Percentiles rank a stretch among this genome's conserved stretches.
Conservation (phyloP, 768 basidiomycete genomes). For the Glaciozyma antarctica region DNA sequence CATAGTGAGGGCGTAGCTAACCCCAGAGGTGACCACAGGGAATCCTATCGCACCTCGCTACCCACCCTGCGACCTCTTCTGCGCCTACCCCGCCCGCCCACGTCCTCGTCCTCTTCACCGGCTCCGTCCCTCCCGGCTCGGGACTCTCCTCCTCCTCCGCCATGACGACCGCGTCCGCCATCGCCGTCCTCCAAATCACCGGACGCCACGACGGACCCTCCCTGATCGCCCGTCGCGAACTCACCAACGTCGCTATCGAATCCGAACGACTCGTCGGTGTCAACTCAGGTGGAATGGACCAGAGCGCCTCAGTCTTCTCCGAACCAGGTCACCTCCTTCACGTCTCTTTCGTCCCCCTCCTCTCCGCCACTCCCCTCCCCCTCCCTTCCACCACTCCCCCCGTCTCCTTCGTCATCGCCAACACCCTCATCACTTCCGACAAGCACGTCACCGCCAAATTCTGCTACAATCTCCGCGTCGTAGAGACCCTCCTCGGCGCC, state of each 20-base stretch:
- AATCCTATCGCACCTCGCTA: constrained; percentile 17
- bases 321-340: constrained; percentile 53
- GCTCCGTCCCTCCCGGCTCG: constrained; percentile 70
- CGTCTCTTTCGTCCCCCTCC: constrained; percentile 57
- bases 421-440: constrained; percentile 71
- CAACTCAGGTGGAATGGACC: constrained; percentile 57
- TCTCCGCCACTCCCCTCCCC: constrained; percentile 57
- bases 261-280: constrained; percentile 36
- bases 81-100: not conserved
- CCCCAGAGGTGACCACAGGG: not conserved
- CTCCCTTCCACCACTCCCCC: constrained; percentile 46
- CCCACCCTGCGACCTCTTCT: not conserved
- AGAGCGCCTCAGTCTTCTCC: constrained; percentile 77
- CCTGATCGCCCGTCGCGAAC: constrained; percentile 53
- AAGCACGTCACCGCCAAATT: constrained; percentile 66
- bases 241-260: constrained; percentile 70
- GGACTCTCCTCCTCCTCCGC: constrained; percentile 82
- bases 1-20: not conserved
- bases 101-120: constrained; percentile 38
- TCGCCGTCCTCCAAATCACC: constrained; percentile 54
- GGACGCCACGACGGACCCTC: constrained; percentile 60
- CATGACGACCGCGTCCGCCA: constrained; percentile 76
- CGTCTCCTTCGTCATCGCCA: constrained; percentile 59
- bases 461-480: constrained; percentile 71
- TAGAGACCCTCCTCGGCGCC: constrained; percentile 77